Evolutionary conservation across 768 basidiomycete species (phyloP), one percentile per base, ranked within the genome.

Genomic region (Asterophora lycoperdoides): DNA sequence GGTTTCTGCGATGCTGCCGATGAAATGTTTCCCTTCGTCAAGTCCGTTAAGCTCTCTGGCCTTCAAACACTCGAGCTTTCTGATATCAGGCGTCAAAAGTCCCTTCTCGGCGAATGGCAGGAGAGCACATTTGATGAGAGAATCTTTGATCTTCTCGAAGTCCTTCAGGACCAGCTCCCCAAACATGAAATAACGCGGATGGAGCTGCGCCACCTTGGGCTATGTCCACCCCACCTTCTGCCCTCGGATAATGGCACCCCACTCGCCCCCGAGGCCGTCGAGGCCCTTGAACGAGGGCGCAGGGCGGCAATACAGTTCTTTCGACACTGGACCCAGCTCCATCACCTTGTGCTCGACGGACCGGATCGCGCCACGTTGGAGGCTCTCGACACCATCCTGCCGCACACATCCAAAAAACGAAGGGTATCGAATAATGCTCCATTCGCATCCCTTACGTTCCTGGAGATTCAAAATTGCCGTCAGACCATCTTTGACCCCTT

Each of bases 291-390:
- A n/a, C 32, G 1, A n/a, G 37, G 40, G 14, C 44, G 33, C 18
- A 41, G 30, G 3, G 23, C 28, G 5, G 23, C 49, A 3, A 7
- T 43, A n/a, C 30, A 47, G 1, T 54, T 54, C 40, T 54, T 54
- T 10, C 41, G 35, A 32, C 19, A 17, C 29, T 34, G 51, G 10
- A 46, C 19, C 23, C 29, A 17, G 18, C 18, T 54, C 11, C 26
- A 33, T 3, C 30, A 13, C 32, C 49, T 54, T 23, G n/a, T 19
- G 2, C 10, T 54, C 20, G 20, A 4, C 5, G 30, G 18, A n/a
- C 41, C 49, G 20, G 53, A 54, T 15, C 6, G 17, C 5, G 49
- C 35, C 41, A 51, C 53, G 15, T 30, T 51, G 15, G 23, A 41
- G 6, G 40, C 20, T 18, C 45, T 52, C 13, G 46, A 50, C 14